These are phyloP conservation scores for Citrus maxima DNA, from an alignment of 345 rosid genomes.

Conservation along the genomic window DNA sequence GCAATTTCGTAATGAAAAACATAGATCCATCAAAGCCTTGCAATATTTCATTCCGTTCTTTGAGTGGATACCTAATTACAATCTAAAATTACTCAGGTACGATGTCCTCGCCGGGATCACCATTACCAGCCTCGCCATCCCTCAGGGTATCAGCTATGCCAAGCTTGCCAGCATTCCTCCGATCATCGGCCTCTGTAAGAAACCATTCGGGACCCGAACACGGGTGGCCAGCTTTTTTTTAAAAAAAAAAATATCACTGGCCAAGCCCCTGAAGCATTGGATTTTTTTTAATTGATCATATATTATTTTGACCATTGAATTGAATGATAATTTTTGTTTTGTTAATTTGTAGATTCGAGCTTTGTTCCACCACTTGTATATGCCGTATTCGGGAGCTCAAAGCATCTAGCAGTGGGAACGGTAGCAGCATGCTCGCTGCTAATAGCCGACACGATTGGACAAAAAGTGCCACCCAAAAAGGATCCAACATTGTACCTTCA, in stretches of 20 bases:
- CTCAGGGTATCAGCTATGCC: conserved; percentile 96
- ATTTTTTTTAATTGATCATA: neutral
- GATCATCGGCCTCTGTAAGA: conserved; percentile 79
- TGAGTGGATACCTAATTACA: conserved; percentile 74
- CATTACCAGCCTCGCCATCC: conserved; percentile 85
- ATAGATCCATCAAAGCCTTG: conserved; percentile 27
- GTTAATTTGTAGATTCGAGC: conserved; percentile 61
- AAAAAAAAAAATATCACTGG: too few relatives aligned
- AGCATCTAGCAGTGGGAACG: conserved; percentile 77
- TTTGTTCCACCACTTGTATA: conserved; percentile 81
- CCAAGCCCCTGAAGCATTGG: too few relatives aligned
- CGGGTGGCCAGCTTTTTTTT: too few relatives aligned
- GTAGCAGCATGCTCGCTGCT: conserved; percentile 83
- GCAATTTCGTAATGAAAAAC: conserved; percentile 32
- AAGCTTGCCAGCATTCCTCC: conserved; percentile 80
- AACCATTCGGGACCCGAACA: too few relatives aligned
- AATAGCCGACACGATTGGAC: conserved; percentile 43
- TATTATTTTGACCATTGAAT: neutral
- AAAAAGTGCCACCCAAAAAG: conserved; percentile 29
- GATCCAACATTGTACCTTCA: conserved; percentile 64
- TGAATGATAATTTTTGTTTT: neutral
- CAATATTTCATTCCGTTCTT: conserved; percentile 73
- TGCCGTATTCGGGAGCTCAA: conserved; percentile 82
- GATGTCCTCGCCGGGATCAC: conserved; percentile 92
- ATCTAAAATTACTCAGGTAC: conserved; percentile 36